phyloP scores from a whole-genome alignment of 257 asterid genomes.

The Mitragyna speciosa region DNA sequence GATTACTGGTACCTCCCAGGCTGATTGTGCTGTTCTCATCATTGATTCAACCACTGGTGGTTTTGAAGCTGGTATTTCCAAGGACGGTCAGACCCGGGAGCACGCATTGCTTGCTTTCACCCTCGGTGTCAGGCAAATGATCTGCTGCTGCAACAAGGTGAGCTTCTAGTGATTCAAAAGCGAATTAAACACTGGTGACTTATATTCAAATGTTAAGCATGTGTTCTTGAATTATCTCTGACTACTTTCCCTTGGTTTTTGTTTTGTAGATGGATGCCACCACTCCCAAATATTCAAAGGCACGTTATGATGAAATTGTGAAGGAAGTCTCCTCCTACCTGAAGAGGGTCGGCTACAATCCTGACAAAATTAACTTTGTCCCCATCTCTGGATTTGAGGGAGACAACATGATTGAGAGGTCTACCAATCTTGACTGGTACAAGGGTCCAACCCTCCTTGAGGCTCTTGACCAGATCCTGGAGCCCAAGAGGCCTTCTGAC shows the following conservation, averaged over 20 bases:
- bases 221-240: neutral
- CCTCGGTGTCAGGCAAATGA: conserved; percentile 82
- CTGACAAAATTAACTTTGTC: conserved; percentile 65
- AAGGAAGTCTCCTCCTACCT: conserved; percentile 79
- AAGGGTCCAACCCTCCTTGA: conserved; percentile 88
- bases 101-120: conserved; percentile 81
- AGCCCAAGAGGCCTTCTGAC: conserved; percentile 86
- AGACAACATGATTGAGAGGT: conserved; percentile 73
- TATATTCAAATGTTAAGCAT: neutral
- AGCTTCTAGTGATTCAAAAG: neutral
- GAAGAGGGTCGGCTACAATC: conserved; percentile 82
- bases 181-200: neutral
- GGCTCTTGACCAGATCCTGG: conserved; percentile 56
- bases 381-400: conserved; percentile 76
- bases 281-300: conserved; percentile 76
- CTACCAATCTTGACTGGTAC: conserved; percentile 82
- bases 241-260: neutral
- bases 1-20: conserved; percentile 91
- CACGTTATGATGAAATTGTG: conserved; percentile 72
- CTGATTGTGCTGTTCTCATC: conserved; percentile 81
- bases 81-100: conserved; percentile 92
- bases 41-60: conserved; percentile 91
- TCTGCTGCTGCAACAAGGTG: conserved; percentile 84
- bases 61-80: conserved; percentile 83
- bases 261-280: conserved; percentile 72